phyloP scores from a whole-genome alignment of 495 filamentous ascomycete genomes.

The Amniculicola lignicola region DNA sequence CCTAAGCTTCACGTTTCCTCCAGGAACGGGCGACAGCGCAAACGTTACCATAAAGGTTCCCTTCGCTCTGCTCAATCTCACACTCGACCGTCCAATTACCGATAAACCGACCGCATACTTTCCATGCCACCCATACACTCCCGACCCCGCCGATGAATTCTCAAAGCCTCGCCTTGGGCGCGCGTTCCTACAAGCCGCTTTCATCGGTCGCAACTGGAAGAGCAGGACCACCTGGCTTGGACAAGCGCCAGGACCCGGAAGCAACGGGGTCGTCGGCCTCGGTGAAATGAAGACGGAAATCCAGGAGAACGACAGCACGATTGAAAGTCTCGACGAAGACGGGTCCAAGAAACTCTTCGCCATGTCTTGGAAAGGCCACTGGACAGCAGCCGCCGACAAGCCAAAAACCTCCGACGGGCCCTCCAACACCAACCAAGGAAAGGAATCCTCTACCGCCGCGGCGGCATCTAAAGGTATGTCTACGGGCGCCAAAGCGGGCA shows the following conservation, averaged over 20 bases:
- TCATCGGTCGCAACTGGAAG: slow-evolving; percentile 53
- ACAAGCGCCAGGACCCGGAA: background rate
- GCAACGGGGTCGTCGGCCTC: background rate
- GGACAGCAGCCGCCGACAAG: background rate
- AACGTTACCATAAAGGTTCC: slow-evolving; percentile 54
- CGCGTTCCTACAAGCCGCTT: slow-evolving; percentile 57
- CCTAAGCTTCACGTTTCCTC: slow-evolving; percentile 50
- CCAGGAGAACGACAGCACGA: background rate
- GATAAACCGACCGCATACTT: slow-evolving; percentile 49
- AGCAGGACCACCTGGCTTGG: background rate
- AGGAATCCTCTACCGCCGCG: background rate
- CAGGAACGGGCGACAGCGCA: background rate
- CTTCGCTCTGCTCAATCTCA: slow-evolving; percentile 53
- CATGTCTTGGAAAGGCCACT: background rate
- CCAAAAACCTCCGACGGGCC: background rate
- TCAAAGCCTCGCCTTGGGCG: slow-evolving; percentile 50
- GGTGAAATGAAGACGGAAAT: background rate
- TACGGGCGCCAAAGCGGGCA: background rate
- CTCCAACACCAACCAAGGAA: background rate
- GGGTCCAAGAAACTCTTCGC: background rate
- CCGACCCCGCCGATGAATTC: slow-evolving; percentile 13
- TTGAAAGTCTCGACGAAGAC: background rate
- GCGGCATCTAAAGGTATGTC: background rate
- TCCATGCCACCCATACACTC: slow-evolving; percentile 46
- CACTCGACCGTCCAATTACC: slow-evolving; percentile 49